phyloP scores from a whole-genome alignment of 192 early-diverging fungal genomes.

The Umbelopsis sp. region DNA sequence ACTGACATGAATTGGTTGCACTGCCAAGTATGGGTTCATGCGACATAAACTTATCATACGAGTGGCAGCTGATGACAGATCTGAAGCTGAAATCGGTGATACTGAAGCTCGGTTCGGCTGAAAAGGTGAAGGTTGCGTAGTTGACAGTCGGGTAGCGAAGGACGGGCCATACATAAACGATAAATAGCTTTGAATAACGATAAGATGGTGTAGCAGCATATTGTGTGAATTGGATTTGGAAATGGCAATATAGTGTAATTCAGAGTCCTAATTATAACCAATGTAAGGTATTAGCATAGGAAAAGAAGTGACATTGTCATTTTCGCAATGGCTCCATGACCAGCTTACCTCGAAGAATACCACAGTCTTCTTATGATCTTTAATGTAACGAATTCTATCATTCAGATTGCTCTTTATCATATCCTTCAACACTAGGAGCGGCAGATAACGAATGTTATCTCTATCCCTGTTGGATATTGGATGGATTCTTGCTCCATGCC shows the following conservation, averaged over 20 bases:
- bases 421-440: slow-evolving; percentile 35
- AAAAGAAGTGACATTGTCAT: not conserved
- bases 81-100: not conserved
- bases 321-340: not conserved
- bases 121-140: slow-evolving; percentile 7
- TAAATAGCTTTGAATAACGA: slow-evolving; percentile 16
- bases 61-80: slow-evolving; percentile 13
- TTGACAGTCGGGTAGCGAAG: not conserved
- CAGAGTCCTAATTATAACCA: slow-evolving; percentile 13
- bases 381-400: slow-evolving; percentile 30
- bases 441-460: slow-evolving; percentile 27
- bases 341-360: slow-evolving; percentile 34
- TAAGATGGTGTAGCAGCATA: slow-evolving; percentile 26
- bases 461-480: slow-evolving; percentile 15
- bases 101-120: not conserved
- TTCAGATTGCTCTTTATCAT: slow-evolving; percentile 29
- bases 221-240: slow-evolving; percentile 22
- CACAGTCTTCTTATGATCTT: slow-evolving; percentile 19
- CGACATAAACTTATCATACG: slow-evolving; percentile 2
- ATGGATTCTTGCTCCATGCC: slow-evolving; percentile 15
- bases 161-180: not conserved
- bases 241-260: slow-evolving; percentile 32
- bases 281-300: not conserved
- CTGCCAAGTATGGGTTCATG: slow-evolving; percentile 1
- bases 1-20: slow-evolving; percentile 26